phyloP scores from a whole-genome alignment of 768 basidiomycete genomes.

The Rhizopogon sp. region DNA sequence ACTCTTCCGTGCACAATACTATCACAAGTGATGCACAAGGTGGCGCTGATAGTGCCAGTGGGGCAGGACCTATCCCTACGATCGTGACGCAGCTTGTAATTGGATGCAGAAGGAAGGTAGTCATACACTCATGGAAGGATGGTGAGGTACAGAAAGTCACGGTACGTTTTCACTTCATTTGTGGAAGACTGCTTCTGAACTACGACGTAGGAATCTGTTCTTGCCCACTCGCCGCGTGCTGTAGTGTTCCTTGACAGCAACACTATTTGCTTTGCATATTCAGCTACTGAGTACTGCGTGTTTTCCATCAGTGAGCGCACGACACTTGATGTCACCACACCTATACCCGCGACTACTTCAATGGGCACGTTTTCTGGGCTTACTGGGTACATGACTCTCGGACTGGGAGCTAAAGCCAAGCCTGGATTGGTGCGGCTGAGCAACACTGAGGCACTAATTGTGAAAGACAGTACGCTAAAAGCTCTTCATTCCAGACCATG shows the following conservation, averaged over 20 bases:
- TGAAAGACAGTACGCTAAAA: constrained; percentile 69
- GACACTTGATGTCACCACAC: constrained; percentile 48
- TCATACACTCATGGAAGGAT: constrained; percentile 84
- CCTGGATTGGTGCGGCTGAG: constrained; percentile 52
- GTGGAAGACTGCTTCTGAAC: neutral
- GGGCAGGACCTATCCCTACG: constrained; percentile 50
- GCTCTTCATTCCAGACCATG: neutral
- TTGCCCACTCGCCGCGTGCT: constrained; percentile 88
- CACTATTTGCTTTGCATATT: constrained; percentile 70
- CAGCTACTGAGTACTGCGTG: constrained; percentile 60
- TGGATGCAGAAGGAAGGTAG: constrained; percentile 81
- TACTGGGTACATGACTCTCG: constrained; percentile 82
- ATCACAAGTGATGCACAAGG: constrained; percentile 19
- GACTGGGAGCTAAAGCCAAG: constrained; percentile 70
- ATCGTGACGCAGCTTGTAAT: constrained; percentile 75
- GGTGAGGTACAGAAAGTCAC: constrained; percentile 70
- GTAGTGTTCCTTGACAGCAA: constrained; percentile 69
- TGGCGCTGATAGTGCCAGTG: constrained; percentile 8
- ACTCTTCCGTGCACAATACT: constrained; percentile 53
- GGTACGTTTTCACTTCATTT: constrained; percentile 34
- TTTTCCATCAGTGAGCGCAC: constrained; percentile 61
- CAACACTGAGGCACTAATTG: constrained; percentile 63
- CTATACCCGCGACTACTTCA: constrained; percentile 31
- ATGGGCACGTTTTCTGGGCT: constrained; percentile 51
- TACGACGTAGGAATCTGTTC: constrained; percentile 58